Conservation (phyloP, 768 basidiomycete genomes). For the Leccinellum rugosiceps region DNA sequence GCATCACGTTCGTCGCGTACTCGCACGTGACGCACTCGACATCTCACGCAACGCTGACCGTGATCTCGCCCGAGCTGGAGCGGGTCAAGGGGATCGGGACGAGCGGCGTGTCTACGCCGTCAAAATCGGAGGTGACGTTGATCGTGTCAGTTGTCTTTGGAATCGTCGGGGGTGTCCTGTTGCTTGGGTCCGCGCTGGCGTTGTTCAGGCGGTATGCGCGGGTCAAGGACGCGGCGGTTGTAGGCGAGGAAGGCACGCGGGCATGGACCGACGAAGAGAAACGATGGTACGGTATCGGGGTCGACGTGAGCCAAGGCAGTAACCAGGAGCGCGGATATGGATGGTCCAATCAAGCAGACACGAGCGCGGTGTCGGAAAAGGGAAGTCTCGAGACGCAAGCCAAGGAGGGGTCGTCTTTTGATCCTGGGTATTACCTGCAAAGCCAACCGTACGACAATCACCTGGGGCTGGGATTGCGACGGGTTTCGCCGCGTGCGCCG, state of each 20-base stretch:
- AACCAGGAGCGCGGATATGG: constrained; percentile 27
- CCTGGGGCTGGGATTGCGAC: constrained; percentile 47
- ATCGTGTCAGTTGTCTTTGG: constrained; percentile 63
- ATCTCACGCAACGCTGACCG: constrained; percentile 58
- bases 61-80: constrained; percentile 42
- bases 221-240: constrained; percentile 58
- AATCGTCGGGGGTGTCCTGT: constrained; percentile 54
- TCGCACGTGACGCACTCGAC: constrained; percentile 64
- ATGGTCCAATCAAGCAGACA: constrained; percentile 29
- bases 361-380: constrained; percentile 29
- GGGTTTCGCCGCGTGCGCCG: constrained; percentile 46
- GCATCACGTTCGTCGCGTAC: constrained; percentile 65
- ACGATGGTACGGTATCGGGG: constrained; percentile 62
- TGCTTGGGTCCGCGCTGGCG: constrained; percentile 54
- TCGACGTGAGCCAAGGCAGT: constrained; percentile 17
- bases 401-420: constrained; percentile 17
- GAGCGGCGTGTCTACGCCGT: constrained; percentile 38
- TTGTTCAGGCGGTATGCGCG: constrained; percentile 51
- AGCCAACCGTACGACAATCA: constrained; percentile 17
- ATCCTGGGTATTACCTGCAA: constrained; percentile 16
- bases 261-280: constrained; percentile 64
- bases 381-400: constrained; percentile 29
- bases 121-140: constrained; percentile 50
- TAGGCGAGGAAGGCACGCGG: constrained; percentile 54
- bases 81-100: constrained; percentile 34